Evolutionary conservation across 768 basidiomycete genomes (phyloP), one percentile per base, ranked within the genome.

Genomic region (Sutorius australiensis): DNA sequence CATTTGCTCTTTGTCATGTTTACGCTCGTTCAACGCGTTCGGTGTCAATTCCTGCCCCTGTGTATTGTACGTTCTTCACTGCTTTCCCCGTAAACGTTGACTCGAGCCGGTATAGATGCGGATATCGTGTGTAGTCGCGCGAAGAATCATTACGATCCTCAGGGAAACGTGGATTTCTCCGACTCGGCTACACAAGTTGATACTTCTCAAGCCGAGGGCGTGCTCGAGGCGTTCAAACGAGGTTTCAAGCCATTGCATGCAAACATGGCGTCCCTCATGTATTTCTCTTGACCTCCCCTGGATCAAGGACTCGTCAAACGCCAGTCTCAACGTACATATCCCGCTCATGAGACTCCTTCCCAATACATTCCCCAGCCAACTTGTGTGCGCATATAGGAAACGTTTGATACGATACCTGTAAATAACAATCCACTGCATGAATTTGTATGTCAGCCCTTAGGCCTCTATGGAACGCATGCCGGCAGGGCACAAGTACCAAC

Each of bases 1-100:
- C 89, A 0, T 92, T 87, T 48, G 84, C 88, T 0, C 73, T 93
- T 0, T 89, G 88, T 61, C 88, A 93, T 43, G 83, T 89, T 0
- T 92, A 89, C 57, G 87, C 89, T 1, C 80, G 89, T 3, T 82
- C 87, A 10, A 90, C 88, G 3, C 82, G 89, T 21, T 87, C 87
- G 0, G 89, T 90, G 1, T 90, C 89, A 0, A 89, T 90, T 46
- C 89, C 89, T 0, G 89, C 88, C 0, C 89, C 89, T 0, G 87
- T 90, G 0, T 90, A 90, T 59, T 90, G 88, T 89, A 61, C 61
- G 84, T 67, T 24, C 1, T 13, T 34, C 32, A 3, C 6, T 10
- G 2, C 33, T 46, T 14, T 12, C 24, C 2, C 50, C 16, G 24
- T 28, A 48, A 38, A 39, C 30, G 2, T 34, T 16, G 38, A 33